Evolutionary conservation across 1,139 yeast species (phyloP).

Genomic region (Ashbya aceris): DNA sequence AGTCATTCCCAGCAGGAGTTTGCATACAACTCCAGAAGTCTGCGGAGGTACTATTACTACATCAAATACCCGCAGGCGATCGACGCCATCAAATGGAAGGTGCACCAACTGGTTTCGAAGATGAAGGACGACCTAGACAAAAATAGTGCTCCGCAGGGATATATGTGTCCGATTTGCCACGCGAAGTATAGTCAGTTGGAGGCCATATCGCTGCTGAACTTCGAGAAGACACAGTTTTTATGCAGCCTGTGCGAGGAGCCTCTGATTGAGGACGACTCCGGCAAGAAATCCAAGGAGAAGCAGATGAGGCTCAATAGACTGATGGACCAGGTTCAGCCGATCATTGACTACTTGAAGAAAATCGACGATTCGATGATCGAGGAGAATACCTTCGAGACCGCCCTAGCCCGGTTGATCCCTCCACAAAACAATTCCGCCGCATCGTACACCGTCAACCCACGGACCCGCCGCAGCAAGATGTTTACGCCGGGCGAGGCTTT

Average conservation of each 20-base stretch:
- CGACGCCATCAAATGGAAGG: constrained; percentile 94
- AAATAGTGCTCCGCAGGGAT: constrained; percentile 89
- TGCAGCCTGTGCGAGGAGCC: constrained; percentile 77
- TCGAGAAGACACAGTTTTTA: constrained; percentile 68
- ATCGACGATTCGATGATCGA: constrained; percentile 81
- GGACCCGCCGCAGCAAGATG: constrained; percentile 34
- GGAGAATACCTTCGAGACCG: constrained; percentile 79
- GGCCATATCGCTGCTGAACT: constrained; percentile 72
- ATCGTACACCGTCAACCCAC: constrained; percentile 46
- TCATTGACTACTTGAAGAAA: constrained; percentile 70
- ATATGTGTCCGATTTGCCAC: constrained; percentile 78
- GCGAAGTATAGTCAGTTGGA: constrained; percentile 78
- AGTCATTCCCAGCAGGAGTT: constrained; percentile 77
- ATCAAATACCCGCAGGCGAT: constrained; percentile 89
- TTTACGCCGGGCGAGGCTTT: constrained; percentile 32
- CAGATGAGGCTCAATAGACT: constrained; percentile 76
- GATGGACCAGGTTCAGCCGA: constrained; percentile 85
- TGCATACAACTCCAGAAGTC: constrained; percentile 59
- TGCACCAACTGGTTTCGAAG: constrained; percentile 71
- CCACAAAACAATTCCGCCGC: constrained; percentile 66
- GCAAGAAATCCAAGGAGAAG: constrained; percentile 69
- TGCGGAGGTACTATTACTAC: constrained; percentile 71
- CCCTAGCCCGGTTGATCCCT: constrained; percentile 72
- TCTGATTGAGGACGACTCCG: constrained; percentile 80
- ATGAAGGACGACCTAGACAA: constrained; percentile 74